Conservation (phyloP, 2,329 filamentous ascomycete genomes). For the Pleoardoris graminearum region DNA sequence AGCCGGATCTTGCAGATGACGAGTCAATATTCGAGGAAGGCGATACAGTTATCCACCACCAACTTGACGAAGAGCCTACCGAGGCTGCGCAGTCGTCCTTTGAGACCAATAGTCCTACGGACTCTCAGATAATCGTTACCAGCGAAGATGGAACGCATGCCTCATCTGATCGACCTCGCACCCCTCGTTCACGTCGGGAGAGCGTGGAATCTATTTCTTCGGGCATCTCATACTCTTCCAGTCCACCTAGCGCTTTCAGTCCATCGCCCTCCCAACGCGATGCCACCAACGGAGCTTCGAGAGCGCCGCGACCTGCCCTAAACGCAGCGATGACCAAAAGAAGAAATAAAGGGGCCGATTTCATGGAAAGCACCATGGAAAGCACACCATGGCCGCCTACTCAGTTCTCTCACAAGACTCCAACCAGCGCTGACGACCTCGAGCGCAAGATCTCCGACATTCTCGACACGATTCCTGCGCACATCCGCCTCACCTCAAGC, state of each 20-base stretch:
- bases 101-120: slow-evolving; percentile 9
- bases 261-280: slow-evolving; percentile 44
- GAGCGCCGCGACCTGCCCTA: slow-evolving; percentile 44
- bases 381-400: slow-evolving; percentile 41
- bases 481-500: slow-evolving; percentile 68
- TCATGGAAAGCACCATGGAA: slow-evolving; percentile 14
- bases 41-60: slow-evolving; percentile 40
- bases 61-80: slow-evolving; percentile 19
- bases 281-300: slow-evolving; percentile 28
- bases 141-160: slow-evolving; percentile 20
- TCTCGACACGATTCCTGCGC: slow-evolving; percentile 74
- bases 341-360: slow-evolving; percentile 40
- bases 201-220: slow-evolving; percentile 39
- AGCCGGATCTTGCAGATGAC: slow-evolving; percentile 20
- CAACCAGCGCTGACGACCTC: slow-evolving; percentile 60
- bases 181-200: slow-evolving; percentile 35
- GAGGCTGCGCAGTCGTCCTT: slow-evolving; percentile 5
- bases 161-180: slow-evolving; percentile 28
- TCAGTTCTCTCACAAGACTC: slow-evolving; percentile 34
- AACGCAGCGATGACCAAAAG: slow-evolving; percentile 51
- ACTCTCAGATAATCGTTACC: slow-evolving; percentile 26
- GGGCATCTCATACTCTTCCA: slow-evolving; percentile 36
- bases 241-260: slow-evolving; percentile 33
- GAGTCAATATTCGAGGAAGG: slow-evolving; percentile 41
- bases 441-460: slow-evolving; percentile 81